Conservation (phyloP, 441 rosid genomes). For the Erodium moschatum region DNA sequence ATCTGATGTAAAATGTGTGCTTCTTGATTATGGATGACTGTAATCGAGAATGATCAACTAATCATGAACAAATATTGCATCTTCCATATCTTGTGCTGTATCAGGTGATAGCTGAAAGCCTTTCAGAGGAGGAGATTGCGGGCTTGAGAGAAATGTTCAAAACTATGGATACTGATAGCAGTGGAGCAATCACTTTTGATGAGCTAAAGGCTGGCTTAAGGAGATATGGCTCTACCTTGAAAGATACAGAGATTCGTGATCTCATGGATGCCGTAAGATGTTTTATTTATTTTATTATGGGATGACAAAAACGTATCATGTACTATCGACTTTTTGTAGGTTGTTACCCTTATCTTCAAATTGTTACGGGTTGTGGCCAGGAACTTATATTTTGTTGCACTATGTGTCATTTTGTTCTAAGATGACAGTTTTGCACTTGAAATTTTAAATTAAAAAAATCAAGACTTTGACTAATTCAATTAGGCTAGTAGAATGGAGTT, state of each 20-base stretch:
- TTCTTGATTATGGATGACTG: not conserved
- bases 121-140: constrained; percentile 99
- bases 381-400: too few species aligned
- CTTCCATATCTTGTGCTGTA: constrained; percentile 9
- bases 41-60: not conserved
- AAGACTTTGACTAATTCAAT: too few species aligned
- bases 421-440: too few species aligned
- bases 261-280: constrained; percentile 92
- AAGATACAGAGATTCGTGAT: constrained; percentile 87
- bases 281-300: not conserved
- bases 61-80: not conserved
- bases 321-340: not conserved
- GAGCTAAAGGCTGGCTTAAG: constrained; percentile 96
- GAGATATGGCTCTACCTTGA: constrained; percentile 96
- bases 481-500: too few species aligned
- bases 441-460: too few species aligned
- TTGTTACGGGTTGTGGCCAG: too few species aligned
- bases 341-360: not conserved
- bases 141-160: constrained; percentile 87
- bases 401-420: too few species aligned
- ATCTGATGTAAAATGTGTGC: not conserved
- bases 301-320: too few species aligned
- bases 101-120: constrained; percentile 98
- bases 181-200: constrained; percentile 97
- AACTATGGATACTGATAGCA: constrained; percentile 92